A percentile compares a stretch with the other conserved stretches of the same genome.
phyloP scores from a whole-genome alignment of 257 asterid genomes.

The Echites panduratus region DNA sequence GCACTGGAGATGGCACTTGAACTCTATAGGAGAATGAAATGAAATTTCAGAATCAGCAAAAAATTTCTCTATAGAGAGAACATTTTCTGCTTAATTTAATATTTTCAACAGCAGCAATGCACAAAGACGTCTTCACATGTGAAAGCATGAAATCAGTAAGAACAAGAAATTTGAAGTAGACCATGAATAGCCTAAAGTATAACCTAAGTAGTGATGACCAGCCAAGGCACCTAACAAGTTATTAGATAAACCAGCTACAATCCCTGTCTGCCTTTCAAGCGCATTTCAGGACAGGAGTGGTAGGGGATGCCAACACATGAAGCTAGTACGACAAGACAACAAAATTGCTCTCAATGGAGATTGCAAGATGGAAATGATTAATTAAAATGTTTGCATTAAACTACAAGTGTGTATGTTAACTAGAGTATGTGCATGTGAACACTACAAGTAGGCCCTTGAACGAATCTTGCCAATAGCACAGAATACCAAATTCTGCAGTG shows the following conservation, averaged over 20 bases:
- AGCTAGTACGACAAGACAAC: background rate
- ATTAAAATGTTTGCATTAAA: background rate
- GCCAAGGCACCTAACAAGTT: background rate
- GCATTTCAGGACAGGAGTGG: too few relatives aligned
- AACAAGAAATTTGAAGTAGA: background rate
- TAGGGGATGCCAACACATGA: background rate
- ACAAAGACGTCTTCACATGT: background rate
- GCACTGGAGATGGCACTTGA: constrained; percentile 93
- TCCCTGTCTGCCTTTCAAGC: background rate
- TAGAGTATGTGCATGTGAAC: background rate
- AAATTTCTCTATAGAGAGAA: background rate
- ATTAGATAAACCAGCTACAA: background rate
- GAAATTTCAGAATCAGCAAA: background rate
- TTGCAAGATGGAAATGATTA: background rate
- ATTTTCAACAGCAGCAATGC: background rate
- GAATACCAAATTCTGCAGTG: background rate
- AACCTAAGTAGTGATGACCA: background rate
- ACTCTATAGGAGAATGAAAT: constrained; percentile 41
- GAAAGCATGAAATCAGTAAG: background rate
- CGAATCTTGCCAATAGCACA: background rate
- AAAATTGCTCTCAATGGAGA: background rate
- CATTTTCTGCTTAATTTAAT: background rate
- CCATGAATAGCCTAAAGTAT: background rate
- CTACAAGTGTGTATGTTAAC: background rate
- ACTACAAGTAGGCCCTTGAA: background rate